phyloP scores from a whole-genome alignment of 1,139 yeast species.

The Saccharomycopsis hybrid region DNA sequence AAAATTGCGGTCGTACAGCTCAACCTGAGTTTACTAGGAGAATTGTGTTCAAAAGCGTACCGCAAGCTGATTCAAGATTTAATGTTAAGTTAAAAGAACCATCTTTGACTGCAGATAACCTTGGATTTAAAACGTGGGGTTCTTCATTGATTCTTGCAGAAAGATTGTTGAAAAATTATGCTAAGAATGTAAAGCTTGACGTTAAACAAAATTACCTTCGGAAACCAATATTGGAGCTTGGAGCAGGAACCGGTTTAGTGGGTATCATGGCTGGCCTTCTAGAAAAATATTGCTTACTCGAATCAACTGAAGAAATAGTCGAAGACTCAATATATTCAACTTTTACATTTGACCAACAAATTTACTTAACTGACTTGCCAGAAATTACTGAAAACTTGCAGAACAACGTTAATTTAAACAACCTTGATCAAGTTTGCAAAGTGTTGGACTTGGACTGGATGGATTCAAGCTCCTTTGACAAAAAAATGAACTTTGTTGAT shows the following conservation, averaged over 20 bases:
- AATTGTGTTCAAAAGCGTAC: constrained; percentile 29
- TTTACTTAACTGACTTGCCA: constrained; percentile 71
- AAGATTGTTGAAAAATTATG: constrained; percentile 32
- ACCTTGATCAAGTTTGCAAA: constrained; percentile 27
- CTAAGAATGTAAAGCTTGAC: background rate
- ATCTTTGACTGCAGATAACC: constrained; percentile 73
- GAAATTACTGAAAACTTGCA: constrained; percentile 67
- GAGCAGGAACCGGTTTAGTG: constrained; percentile 84
- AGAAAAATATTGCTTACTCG: constrained; percentile 3
- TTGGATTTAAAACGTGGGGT: constrained; percentile 97
- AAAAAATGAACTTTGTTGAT: constrained; percentile 20
- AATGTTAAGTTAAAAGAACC: constrained; percentile 63
- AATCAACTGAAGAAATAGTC: background rate
- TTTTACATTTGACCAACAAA: constrained; percentile 31
- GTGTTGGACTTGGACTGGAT: constrained; percentile 61
- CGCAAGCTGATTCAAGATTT: constrained; percentile 28
- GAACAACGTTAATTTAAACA: constrained; percentile 51
- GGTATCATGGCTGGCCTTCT: constrained; percentile 56
- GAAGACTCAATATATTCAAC: background rate
- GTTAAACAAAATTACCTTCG: background rate
- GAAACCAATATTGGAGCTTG: constrained; percentile 62
- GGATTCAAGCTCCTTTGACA: constrained; percentile 24
- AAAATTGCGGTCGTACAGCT: constrained; percentile 82
- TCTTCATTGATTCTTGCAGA: constrained; percentile 69
- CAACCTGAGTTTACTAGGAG: constrained; percentile 63